These are phyloP conservation scores for Megacollybia marginata DNA, from an alignment of 768 basidiomycete genomes.

Conservation along the genomic window DNA sequence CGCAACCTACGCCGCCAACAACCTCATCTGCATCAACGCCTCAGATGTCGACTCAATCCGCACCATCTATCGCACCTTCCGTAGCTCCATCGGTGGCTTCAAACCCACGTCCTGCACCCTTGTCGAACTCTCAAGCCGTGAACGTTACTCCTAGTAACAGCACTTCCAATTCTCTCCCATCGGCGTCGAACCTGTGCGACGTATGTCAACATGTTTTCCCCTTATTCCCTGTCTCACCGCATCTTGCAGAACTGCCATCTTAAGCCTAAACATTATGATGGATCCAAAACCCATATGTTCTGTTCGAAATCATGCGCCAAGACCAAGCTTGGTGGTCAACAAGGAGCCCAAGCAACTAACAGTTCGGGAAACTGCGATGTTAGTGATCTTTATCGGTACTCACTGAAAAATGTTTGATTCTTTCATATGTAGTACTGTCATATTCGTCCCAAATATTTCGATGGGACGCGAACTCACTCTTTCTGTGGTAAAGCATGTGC, in stretches of 20 bases:
- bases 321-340: conserved; percentile 5
- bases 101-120: not conserved
- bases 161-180: not conserved
- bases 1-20: conserved; percentile 10
- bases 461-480: conserved; percentile 50
- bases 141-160: not conserved
- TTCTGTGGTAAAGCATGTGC: conserved; percentile 63
- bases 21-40: conserved; percentile 19
- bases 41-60: conserved; percentile 18
- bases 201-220: conserved; percentile 24
- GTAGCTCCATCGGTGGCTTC: not conserved
- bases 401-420: too few species aligned
- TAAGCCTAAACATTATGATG: conserved; percentile 51
- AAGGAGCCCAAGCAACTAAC: conserved; percentile 7
- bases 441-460: conserved; percentile 50
- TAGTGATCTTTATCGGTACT: conserved; percentile 11
- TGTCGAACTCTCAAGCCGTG: conserved; percentile 1
- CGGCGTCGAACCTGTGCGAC: conserved; percentile 37
- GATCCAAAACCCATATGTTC: conserved; percentile 46
- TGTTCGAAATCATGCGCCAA: conserved; percentile 55
- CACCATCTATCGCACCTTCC: conserved; percentile 13
- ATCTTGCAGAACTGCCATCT: conserved; percentile 42
- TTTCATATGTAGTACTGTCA: conserved; percentile 42
- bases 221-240: conserved; percentile 3
- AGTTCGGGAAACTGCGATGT: conserved; percentile 43